phyloP scores from a whole-genome alignment of 2,329 filamentous ascomycete genomes.

The Neurospora sp. region DNA sequence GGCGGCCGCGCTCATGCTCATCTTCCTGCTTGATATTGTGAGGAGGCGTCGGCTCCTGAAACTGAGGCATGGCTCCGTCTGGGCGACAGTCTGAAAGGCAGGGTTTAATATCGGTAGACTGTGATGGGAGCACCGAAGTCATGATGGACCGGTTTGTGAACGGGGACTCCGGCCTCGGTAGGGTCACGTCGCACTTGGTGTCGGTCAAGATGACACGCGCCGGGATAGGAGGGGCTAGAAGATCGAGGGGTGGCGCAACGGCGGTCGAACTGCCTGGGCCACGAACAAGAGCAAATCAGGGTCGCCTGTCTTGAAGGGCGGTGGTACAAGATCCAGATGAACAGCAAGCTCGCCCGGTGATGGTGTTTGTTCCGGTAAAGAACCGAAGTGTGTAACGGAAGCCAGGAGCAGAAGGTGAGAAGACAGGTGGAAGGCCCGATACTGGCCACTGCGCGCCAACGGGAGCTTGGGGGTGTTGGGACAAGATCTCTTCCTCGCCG shows the following conservation, averaged over 20 bases:
- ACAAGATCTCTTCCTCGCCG: conserved; percentile 20
- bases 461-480: conserved; percentile 6
- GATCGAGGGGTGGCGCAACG: conserved; percentile 8
- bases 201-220: conserved; percentile 11
- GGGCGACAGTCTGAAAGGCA: conserved; percentile 29
- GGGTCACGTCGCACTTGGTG: conserved; percentile 3
- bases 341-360: neutral
- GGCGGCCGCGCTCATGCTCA: conserved; percentile 29
- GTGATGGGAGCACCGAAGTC: conserved; percentile 32
- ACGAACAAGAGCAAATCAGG: conserved; percentile 13
- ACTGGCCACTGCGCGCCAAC: conserved; percentile 7
- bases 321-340: neutral
- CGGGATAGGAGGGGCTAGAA: conserved; percentile 2
- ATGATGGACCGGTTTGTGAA: conserved; percentile 25
- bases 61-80: conserved; percentile 31
- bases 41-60: conserved; percentile 32
- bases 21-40: conserved; percentile 32
- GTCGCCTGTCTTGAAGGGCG: neutral
- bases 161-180: conserved; percentile 8
- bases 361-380: neutral
- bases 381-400: neutral
- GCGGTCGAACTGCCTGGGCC: conserved; percentile 9
- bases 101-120: conserved; percentile 29
- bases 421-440: neutral
- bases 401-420: neutral